Base-by-base conservation (phyloP, 202 grass and related monocot genomes). In the Setaria viridis region DNA sequence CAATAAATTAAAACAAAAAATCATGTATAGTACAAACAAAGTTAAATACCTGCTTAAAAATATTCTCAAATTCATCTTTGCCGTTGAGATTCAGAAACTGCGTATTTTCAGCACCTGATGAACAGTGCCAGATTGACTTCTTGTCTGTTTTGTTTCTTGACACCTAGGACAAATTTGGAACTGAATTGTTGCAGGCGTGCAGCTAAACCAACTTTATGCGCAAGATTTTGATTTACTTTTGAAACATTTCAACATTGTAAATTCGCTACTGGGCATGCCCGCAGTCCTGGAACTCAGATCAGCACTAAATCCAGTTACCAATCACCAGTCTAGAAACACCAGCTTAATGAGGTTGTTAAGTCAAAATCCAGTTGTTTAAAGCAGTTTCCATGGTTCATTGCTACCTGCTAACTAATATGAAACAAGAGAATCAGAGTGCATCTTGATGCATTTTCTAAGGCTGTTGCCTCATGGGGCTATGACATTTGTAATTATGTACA, bases 341-440 rank as follows among this genome's bases (percentile, higher is more conserved):
- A 85, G 11, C 10, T 46, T 77, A 46, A 57, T 77, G 10, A 68
- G 54, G 11, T 34, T 0, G 53, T 84, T 16, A 67, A 76, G 68
- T 72, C 9, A 62, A 46, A 82, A 33, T 72, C 2, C 16, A 70
- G 17, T 67, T 67, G 15, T 43, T 43, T 9, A 46, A n/a, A 59
- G 34, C 49, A 45, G 4, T 81, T 70, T 57, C 12, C 9, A 21
- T 57, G 33, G 50, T 70, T 45, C 16, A 29, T 57, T 81, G 64
- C 49, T 55, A 69, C 12, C 11, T 77, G 39, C n/a, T 1, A 30
- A 77, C 13, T 1, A 30, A 77, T 78, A 47, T 62, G 12, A 19
- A 46, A 62, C 20, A 62, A 33, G 21, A 63, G 25, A 78, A 78
- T 46, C 19, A 17, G 14, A 47, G 42, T 63, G 76, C 37, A 79